A percentile compares a stretch with the other conserved stretches of the same genome.
Conservation (phyloP, 2,329 filamentous ascomycete genomes). For the Zymoseptoria tritici region DNA sequence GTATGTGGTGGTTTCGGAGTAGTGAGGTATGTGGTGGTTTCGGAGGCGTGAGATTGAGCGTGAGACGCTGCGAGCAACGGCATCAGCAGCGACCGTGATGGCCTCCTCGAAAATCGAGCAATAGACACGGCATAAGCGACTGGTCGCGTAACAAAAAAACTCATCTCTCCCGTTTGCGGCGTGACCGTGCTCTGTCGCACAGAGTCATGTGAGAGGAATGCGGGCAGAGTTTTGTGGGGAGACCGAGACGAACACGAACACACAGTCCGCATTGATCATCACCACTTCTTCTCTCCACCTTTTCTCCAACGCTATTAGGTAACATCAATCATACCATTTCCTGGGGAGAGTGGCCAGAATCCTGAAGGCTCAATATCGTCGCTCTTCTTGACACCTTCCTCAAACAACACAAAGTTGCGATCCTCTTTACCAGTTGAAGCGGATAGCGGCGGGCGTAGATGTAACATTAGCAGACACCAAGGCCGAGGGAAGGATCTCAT, state of each 20-base stretch:
- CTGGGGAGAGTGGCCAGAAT: not conserved
- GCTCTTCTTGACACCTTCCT: not conserved
- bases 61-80: no score
- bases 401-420: not conserved
- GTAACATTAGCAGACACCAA: not conserved
- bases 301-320: not conserved
- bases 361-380: not conserved
- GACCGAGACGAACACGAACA: not conserved
- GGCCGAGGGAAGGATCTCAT: not conserved
- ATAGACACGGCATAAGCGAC: no score
- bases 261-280: not conserved
- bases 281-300: not conserved
- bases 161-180: no score
- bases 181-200: no score
- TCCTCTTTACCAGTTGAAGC: not conserved
- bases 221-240: not conserved
- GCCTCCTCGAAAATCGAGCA: no score
- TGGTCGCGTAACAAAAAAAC: no score
- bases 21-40: no score
- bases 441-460: not conserved
- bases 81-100: no score
- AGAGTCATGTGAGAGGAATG: not conserved
- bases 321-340: not conserved
- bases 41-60: no score
- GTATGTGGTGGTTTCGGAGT: no score